Base-by-base conservation (phyloP, 2,329 filamentous ascomycete genomes). In the Colletotrichum sp. region DNA sequence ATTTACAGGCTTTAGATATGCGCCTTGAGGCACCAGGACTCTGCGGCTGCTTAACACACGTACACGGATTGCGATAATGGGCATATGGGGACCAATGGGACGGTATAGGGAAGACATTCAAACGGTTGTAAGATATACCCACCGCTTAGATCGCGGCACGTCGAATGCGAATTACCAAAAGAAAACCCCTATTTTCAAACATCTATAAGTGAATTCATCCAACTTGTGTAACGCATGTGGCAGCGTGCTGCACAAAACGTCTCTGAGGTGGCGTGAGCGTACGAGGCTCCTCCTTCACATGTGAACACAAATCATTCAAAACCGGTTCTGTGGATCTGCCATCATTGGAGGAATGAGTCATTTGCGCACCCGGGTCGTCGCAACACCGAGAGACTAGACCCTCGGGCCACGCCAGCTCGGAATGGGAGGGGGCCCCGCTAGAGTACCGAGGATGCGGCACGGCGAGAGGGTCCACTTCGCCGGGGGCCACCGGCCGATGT, bases 11-110 rank as follows among this genome's bases (percentile, higher is more conserved):
- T 52, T 64, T 68, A 73, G 73, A 74, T 52, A 48, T 69, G 34
- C 64, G 64, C 70, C 70, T 39, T 73, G 73, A 74, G 70, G 70
- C 64, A 75, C n/a, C 70, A 65, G 73, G 56, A 75, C 70, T 75
- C 64, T 39, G 48, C 27, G 64, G 73, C 64, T 58, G 64, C 56
- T 69, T 16, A 65, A 73, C 48, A 75, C 27, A 73, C 22, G 56
- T 28, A 75, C 27, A 73, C 43, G 73, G 69, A 48, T 30, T 28
- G 55, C 25, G 27, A 36, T 65, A 39, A 60, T 65, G 6, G n/a
- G 43, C 58, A n/a, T 12, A 32, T 28, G 58, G 70, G 56, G 64
- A 73, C 12, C 15, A 48, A 30, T 30, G 48, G 73, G 56, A 39
- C 61, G 69, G 52, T 27, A 73, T 2, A 43, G 27, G 56, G 43